These are phyloP conservation scores for Nigrospora oryzae DNA, from an alignment of 2,329 filamentous ascomycete species.

Conservation along the genomic window DNA sequence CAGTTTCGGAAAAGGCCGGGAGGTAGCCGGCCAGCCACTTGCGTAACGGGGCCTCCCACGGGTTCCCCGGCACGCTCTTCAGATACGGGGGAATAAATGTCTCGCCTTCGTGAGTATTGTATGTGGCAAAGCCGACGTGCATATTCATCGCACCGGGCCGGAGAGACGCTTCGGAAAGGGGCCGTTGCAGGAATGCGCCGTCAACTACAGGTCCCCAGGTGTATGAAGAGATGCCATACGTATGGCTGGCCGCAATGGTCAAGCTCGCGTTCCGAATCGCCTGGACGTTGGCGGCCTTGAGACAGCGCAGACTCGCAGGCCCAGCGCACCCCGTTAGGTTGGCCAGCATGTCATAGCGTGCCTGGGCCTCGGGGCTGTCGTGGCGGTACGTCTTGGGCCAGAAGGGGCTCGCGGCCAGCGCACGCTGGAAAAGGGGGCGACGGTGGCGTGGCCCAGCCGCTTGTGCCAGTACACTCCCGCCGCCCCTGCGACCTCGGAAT, in stretches of 20 bases:
- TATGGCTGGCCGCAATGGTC: constrained; percentile 35
- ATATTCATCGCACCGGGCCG: constrained; percentile 21
- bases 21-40: constrained; percentile 46
- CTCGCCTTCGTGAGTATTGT: constrained; percentile 56
- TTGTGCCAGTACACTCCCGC: constrained; percentile 42
- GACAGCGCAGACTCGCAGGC: constrained; percentile 36
- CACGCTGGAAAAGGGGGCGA: constrained; percentile 37
- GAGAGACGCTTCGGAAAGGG: constrained; percentile 33
- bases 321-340: constrained; percentile 37
- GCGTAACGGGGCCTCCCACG: constrained; percentile 38
- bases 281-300: constrained; percentile 46
- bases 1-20: constrained; percentile 30
- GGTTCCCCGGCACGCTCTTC: constrained; percentile 28
- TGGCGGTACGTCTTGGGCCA: constrained; percentile 51
- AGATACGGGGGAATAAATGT: constrained; percentile 49
- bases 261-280: constrained; percentile 42
- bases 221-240: constrained; percentile 46
- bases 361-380: constrained; percentile 40
- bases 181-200: constrained; percentile 37
- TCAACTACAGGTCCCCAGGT: constrained; percentile 56
- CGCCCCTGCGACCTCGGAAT: constrained; percentile 22
- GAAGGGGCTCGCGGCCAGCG: constrained; percentile 41
- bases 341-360: constrained; percentile 36
- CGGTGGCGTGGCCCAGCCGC: constrained; percentile 32
- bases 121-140: constrained; percentile 41